These are phyloP conservation scores for Dryas octopetala DNA, from an alignment of 306 rosid genomes.

Conservation along the genomic window DNA sequence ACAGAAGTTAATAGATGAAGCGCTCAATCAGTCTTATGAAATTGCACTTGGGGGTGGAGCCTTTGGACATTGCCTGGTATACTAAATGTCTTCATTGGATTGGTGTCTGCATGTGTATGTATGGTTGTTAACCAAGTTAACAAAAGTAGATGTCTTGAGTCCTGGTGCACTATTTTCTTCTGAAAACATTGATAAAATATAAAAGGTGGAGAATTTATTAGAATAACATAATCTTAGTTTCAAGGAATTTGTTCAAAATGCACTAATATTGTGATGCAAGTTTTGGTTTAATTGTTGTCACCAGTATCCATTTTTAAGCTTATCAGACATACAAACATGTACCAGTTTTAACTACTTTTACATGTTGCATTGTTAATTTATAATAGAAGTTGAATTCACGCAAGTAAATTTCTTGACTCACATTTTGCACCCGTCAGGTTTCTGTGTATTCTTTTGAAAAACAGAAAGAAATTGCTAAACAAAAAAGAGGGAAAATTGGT, in stretches of 20 bases:
- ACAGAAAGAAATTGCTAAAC: neutral
- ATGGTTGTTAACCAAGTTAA: neutral
- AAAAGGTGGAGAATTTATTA: neutral
- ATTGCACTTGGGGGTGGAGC: slow-evolving; percentile 64
- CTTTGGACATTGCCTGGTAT: slow-evolving; percentile 78
- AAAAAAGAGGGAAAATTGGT: neutral
- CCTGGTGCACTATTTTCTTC: too few relatives aligned
- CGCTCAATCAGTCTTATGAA: slow-evolving; percentile 56
- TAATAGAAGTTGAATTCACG: too few relatives aligned
- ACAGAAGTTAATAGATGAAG: slow-evolving; percentile 64
- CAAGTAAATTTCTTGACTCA: too few relatives aligned
- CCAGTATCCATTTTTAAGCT: too few relatives aligned
- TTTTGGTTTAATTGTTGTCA: too few relatives aligned
- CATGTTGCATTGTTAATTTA: too few relatives aligned
- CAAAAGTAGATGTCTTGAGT: too few relatives aligned
- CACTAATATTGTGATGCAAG: too few relatives aligned
- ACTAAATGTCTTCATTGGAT: slow-evolving; percentile 6
- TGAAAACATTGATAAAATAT: neutral
- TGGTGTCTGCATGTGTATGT: neutral
- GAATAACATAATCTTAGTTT: neutral
- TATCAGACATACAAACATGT: too few relatives aligned
- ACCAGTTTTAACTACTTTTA: too few relatives aligned
- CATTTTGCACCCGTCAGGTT: too few relatives aligned
- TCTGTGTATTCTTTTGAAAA: neutral
- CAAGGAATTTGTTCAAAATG: too few relatives aligned